A percentile compares a stretch with the other conserved stretches of the same genome.
Conservation (phyloP, 805 yeast genomes). For the Alloascoidea hylecoeti region DNA sequence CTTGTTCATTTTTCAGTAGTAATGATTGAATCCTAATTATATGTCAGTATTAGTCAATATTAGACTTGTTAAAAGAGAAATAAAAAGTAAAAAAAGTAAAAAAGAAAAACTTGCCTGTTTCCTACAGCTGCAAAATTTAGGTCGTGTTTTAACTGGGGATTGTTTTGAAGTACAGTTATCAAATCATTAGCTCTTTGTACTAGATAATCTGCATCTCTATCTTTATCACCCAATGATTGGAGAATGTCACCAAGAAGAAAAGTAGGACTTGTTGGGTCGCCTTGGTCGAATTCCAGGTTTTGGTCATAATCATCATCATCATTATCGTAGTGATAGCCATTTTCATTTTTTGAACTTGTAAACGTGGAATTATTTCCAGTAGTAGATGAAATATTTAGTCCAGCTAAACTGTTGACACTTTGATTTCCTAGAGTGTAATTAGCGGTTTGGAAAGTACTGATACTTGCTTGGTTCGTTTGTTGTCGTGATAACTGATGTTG, state of each 20-base stretch:
- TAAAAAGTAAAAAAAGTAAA: constrained; percentile 7
- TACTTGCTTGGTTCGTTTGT: neutral
- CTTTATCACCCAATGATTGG: constrained; percentile 37
- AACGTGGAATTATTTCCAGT: neutral
- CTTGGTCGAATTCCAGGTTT: constrained; percentile 5
- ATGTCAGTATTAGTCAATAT: neutral
- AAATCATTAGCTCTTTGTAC: constrained; percentile 55
- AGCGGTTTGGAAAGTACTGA: neutral
- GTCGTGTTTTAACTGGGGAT: constrained; percentile 52
- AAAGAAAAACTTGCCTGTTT: constrained; percentile 12
- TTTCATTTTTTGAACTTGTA: neutral
- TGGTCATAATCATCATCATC: constrained; percentile 5
- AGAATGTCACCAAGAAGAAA: constrained; percentile 53
- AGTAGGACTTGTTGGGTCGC: constrained; percentile 27
- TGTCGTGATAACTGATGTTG: constrained; percentile 2
- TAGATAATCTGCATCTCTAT: constrained; percentile 31
- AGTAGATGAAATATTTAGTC: neutral
- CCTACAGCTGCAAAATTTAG: constrained; percentile 45
- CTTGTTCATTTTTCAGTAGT: constrained; percentile 39
- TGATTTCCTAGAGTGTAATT: too few relatives aligned
- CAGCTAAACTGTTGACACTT: neutral
- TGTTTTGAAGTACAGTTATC: constrained; percentile 35
- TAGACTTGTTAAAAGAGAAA: constrained; percentile 17
- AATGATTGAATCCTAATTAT: constrained; percentile 35
- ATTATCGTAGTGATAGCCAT: neutral